These are phyloP conservation scores for Aspergillus candidus DNA, from an alignment of 2,329 filamentous ascomycete species.

Conservation along the genomic window DNA sequence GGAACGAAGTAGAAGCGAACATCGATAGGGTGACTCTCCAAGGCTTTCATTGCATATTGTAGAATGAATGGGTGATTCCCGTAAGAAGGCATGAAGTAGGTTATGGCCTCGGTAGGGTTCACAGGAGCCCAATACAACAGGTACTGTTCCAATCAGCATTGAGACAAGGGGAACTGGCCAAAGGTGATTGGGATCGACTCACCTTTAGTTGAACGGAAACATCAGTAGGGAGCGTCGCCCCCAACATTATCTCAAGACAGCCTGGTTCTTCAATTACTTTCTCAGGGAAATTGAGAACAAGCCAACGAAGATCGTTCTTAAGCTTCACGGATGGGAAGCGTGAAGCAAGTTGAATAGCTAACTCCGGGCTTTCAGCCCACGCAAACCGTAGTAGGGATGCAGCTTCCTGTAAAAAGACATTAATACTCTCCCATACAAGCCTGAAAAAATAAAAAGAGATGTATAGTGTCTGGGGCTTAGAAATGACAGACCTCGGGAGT, in stretches of 20 bases:
- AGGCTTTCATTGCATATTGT: conserved; percentile 91
- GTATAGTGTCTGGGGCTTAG: background rate
- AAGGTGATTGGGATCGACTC: conserved; percentile 11
- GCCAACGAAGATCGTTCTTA: conserved; percentile 67
- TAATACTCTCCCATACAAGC: conserved; percentile 3
- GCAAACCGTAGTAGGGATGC: conserved; percentile 68
- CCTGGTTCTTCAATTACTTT: conserved; percentile 76
- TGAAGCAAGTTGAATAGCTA: conserved; percentile 78
- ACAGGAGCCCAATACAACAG: conserved; percentile 88
- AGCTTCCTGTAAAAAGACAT: conserved; percentile 43
- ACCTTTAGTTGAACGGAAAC: conserved; percentile 81
- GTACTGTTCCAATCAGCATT: conserved; percentile 51
- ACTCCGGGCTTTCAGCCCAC: conserved; percentile 75
- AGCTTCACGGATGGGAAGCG: conserved; percentile 73
- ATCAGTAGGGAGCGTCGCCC: conserved; percentile 67
- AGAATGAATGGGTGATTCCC: conserved; percentile 87
- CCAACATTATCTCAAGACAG: conserved; percentile 75
- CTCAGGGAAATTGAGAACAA: conserved; percentile 76
- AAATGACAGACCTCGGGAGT: conserved; percentile 33
- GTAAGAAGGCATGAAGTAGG: conserved; percentile 87
- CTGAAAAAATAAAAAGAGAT: too few relatives aligned
- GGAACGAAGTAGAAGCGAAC: conserved; percentile 99
- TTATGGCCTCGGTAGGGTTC: conserved; percentile 87
- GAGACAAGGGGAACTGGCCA: background rate
- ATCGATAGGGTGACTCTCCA: conserved; percentile 93